These are phyloP conservation scores for Hondaea fermentalgiana DNA, from an alignment of 108 stramenopile genomes.

Conservation along the genomic window DNA sequence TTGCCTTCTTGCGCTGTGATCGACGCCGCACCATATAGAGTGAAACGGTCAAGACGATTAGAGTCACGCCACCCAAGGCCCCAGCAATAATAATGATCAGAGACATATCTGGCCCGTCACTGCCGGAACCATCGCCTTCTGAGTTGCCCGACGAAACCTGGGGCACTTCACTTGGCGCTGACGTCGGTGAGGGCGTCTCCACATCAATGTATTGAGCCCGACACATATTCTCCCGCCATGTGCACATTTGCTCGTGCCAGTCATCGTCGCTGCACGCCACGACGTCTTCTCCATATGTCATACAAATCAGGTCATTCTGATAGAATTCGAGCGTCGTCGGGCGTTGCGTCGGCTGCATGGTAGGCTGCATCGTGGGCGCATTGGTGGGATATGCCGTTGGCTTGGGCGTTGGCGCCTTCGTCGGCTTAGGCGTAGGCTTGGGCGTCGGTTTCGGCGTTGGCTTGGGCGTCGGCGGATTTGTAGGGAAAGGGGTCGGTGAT, in stretches of 20 bases:
- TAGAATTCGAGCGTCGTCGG: background rate
- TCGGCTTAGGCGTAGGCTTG: background rate
- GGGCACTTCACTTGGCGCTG: background rate
- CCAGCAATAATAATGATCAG: background rate
- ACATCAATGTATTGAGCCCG: background rate
- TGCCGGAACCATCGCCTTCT: background rate
- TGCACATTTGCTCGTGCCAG: background rate
- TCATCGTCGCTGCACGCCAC: background rate
- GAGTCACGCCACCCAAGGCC: background rate
- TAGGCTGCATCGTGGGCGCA: background rate
- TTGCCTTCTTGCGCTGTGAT: too few relatives aligned
- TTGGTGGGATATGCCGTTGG: background rate
- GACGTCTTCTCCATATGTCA: background rate
- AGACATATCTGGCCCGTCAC: background rate
- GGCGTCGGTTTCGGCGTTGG: background rate
- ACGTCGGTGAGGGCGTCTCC: background rate
- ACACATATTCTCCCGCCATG: background rate
- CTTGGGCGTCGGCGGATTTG: background rate
- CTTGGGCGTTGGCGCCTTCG: background rate
- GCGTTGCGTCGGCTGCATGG: background rate
- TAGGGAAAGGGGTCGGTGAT: background rate
- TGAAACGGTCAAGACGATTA: background rate
- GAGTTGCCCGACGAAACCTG: too few relatives aligned
- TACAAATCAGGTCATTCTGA: background rate
- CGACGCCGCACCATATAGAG: background rate